phyloP scores from a whole-genome alignment of 495 filamentous ascomycete species.

The Rhizodiscina lignyota region DNA sequence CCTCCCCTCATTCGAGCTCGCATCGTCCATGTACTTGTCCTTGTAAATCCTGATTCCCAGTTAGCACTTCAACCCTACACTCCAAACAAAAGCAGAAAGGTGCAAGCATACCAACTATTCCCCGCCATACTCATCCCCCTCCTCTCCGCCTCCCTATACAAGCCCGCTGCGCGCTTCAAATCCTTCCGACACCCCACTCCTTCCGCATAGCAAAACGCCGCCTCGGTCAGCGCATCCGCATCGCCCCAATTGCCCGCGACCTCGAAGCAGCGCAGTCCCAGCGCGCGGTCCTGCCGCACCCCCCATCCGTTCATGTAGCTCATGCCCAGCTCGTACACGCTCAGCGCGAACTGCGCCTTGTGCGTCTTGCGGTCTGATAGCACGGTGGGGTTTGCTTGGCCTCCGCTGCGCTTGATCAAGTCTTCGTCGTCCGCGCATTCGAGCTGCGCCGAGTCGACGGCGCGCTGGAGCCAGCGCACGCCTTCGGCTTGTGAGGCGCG shows the following conservation, averaged over 20 bases:
- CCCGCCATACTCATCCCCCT: conserved; percentile 96
- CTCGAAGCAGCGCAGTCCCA: conserved; percentile 87
- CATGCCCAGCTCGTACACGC: conserved; percentile 92
- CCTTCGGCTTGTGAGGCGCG: conserved; percentile 75
- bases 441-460: conserved; percentile 65
- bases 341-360: conserved; percentile 81
- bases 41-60: conserved; percentile 64
- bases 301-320: conserved; percentile 98
- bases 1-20: conserved; percentile 17
- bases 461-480: conserved; percentile 77
- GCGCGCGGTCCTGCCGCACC: conserved; percentile 73
- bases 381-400: conserved; percentile 34
- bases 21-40: conserved; percentile 65
- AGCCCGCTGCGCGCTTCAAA: conserved; percentile 80
- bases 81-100: not conserved
- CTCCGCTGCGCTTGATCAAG: conserved; percentile 36
- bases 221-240: conserved; percentile 57
- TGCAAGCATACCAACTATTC: conserved; percentile 68
- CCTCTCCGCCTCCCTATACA: conserved; percentile 76
- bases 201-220: conserved; percentile 24
- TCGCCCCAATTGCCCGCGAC: conserved; percentile 97
- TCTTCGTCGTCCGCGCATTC: conserved; percentile 73
- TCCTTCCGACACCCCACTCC: conserved; percentile 68
- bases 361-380: conserved; percentile 54
- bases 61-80: not conserved